phyloP scores from a whole-genome alignment of 192 early-diverging fungal genomes.

The Coemansia sp. region DNA sequence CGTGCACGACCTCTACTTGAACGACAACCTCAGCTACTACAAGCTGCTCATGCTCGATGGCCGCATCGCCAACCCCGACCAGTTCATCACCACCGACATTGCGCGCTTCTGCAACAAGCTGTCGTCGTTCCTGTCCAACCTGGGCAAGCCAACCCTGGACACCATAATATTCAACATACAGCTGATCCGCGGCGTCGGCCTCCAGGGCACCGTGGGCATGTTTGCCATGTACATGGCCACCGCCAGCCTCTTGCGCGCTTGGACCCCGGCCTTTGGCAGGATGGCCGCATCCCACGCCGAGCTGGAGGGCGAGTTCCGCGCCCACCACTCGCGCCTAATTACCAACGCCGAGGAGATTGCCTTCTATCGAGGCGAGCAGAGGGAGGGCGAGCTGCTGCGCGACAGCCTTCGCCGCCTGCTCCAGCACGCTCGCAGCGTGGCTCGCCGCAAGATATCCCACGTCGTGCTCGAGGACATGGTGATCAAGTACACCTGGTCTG shows the following conservation, averaged over 20 bases:
- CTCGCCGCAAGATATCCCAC: conserved; percentile 78
- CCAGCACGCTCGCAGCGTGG: conserved; percentile 79
- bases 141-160: conserved; percentile 94
- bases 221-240: conserved; percentile 77
- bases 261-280: conserved; percentile 93
- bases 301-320: conserved; percentile 94
- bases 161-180: conserved; percentile 90
- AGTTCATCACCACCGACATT: conserved; percentile 87
- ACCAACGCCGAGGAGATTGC: conserved; percentile 98
- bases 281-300: conserved; percentile 89
- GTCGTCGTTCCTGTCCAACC: conserved; percentile 85
- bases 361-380: conserved; percentile 77
- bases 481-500: conserved; percentile 96
- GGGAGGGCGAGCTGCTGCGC: conserved; percentile 79
- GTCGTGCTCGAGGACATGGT: conserved; percentile 96
- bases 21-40: conserved; percentile 90
- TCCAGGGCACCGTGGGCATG: conserved; percentile 77
- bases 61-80: conserved; percentile 86
- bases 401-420: conserved; percentile 72
- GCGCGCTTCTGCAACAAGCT: conserved; percentile 86
- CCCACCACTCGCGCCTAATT: conserved; percentile 88
- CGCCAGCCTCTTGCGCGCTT: conserved; percentile 72
- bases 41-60: conserved; percentile 86
- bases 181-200: conserved; percentile 81
- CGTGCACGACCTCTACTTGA: conserved; percentile 84